Base-by-base conservation (phyloP, 495 filamentous ascomycete species). In the Rhizodiscina lignyota region DNA sequence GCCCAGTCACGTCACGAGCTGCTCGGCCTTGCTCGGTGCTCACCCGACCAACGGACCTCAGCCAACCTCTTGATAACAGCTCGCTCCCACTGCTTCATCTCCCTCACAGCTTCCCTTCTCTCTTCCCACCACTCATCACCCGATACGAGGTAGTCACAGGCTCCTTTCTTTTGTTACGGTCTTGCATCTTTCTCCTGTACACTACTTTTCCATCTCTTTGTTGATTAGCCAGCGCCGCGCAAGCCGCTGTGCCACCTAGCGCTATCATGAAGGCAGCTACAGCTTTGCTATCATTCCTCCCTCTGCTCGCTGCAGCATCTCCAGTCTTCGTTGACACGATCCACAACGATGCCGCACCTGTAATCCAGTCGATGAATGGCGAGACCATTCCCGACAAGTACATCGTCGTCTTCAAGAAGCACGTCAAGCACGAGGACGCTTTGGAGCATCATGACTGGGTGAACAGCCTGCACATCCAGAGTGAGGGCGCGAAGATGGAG, bases 331-430 rank as follows among this genome's bases (percentile, higher is more conserved):
- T 77, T 39, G 77, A 75, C 44, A 79, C 83, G 45, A 80, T 89
- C 55, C 79, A 91, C 58, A 75, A 81, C 47, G 82, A 76, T 41
- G 76, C 76, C 29, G 89, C 91, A 44, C 91, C 91, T 45, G 66
- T 99, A 43, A 63, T 96, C 47, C 87, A 85, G 12, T 78, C 85
- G 5, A 58, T 66, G 19, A 77, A 78, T 48, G 66, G 83, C 19
- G 61, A 81, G 44, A 68, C 74, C 47, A 70, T 99, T 22, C 79
- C 83, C 31, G 79, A 94, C 62, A 83, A 82, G 26, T 99, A 96
- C 58, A 94, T 99, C 60, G 62, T 99, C 60, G 83, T 92, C 44
- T 94, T 99, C 72, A 96, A 99, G 75, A 79, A 87, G 58, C 83
- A 94, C 53, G 78, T 99, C 36, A 63, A 64, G 39, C 57, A 73